These are phyloP conservation scores for Spizellomyces punctatus DNA, from an alignment of 192 early-diverging fungal species.

Conservation along the genomic window DNA sequence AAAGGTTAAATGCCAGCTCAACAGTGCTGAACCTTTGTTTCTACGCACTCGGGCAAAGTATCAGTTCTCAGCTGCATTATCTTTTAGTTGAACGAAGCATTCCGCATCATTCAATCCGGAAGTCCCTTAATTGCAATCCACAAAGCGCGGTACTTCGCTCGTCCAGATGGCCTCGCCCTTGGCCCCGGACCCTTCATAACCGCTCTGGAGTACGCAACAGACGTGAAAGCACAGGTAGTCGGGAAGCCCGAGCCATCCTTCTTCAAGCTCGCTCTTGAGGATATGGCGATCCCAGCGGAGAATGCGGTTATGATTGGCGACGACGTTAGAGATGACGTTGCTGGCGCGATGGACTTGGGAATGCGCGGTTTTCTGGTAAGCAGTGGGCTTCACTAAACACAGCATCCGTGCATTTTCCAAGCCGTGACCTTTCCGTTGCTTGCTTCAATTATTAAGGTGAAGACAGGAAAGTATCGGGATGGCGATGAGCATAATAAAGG, in stretches of 20 bases:
- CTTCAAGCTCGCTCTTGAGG: conserved; percentile 74
- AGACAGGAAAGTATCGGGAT: conserved; percentile 80
- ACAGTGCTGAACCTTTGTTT: background rate
- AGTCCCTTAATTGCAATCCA: conserved; percentile 80
- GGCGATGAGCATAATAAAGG: conserved; percentile 67
- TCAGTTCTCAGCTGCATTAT: conserved; percentile 1
- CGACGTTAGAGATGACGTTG: conserved; percentile 80
- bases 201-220: conserved; percentile 80
- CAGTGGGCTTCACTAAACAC: too few species aligned
- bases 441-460: conserved; percentile 42
- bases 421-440: too few species aligned
- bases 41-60: too few species aligned
- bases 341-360: conserved; percentile 75
- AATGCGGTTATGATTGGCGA: conserved; percentile 86
- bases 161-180: conserved; percentile 62
- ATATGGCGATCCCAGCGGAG: conserved; percentile 61
- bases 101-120: conserved; percentile 63
- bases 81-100: conserved; percentile 73
- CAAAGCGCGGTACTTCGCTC: conserved; percentile 75
- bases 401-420: too few species aligned
- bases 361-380: conserved; percentile 48
- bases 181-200: conserved; percentile 91
- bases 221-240: conserved; percentile 65
- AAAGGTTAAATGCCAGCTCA: conserved; percentile 39
- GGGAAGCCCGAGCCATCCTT: conserved; percentile 82